phyloP scores from a whole-genome alignment of 192 early-diverging fungal species.

The Podochytrium sp. region DNA sequence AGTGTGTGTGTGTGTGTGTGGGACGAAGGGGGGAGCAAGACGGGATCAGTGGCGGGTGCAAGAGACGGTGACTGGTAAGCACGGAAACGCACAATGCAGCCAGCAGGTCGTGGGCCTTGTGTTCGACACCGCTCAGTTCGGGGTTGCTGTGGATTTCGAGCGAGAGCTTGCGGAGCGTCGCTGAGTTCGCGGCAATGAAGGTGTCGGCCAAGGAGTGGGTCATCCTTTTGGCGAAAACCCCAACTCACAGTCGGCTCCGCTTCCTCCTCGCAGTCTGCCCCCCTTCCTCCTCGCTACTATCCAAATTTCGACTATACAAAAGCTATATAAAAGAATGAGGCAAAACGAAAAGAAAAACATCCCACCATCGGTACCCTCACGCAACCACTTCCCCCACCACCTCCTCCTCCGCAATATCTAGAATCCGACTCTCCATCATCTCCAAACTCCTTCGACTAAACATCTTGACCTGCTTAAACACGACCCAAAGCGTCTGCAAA shows the following conservation, averaged over 20 bases:
- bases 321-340: background rate
- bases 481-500: background rate
- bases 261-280: too few relatives aligned
- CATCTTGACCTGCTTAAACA: background rate
- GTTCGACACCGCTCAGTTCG: constrained; percentile 37
- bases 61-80: too few relatives aligned
- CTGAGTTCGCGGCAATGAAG: background rate
- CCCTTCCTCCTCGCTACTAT: too few relatives aligned
- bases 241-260: too few relatives aligned
- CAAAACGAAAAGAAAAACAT: background rate
- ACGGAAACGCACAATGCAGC: constrained; percentile 52
- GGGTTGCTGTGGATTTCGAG: constrained; percentile 41
- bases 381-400: background rate
- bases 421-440: constrained; percentile 16
- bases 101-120: constrained; percentile 61
- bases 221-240: background rate
- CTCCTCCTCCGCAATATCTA: constrained; percentile 15
- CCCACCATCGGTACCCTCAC: background rate
- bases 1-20: too few relatives aligned
- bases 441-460: constrained; percentile 15
- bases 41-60: background rate
- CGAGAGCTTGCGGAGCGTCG: constrained; percentile 11
- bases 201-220: background rate
- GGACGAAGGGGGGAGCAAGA: too few relatives aligned
- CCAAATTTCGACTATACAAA: too few relatives aligned